A percentile compares a stretch with the other conserved stretches of the same genome.
Conservation (phyloP, 176 grass and related monocot genomes). For the Calamus simplicifolius region DNA sequence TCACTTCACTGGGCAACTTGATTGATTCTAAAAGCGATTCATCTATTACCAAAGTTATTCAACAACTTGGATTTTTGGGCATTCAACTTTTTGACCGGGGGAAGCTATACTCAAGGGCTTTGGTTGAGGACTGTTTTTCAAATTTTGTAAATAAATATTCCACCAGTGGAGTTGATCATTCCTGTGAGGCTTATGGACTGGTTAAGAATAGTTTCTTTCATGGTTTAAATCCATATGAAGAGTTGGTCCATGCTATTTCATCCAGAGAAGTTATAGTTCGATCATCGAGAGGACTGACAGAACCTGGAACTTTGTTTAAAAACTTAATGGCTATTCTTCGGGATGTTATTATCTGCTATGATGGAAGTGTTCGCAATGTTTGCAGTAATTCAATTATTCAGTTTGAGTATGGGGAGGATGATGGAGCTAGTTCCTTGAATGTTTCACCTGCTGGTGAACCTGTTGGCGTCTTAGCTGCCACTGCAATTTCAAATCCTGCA, state of each 20-base stretch:
- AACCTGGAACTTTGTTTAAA: conserved; percentile 88
- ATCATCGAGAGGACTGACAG: conserved; percentile 83
- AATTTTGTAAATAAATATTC: conserved; percentile 62
- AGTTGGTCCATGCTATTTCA: conserved; percentile 74
- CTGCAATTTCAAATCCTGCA: conserved; percentile 81
- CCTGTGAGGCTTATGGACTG: conserved; percentile 70
- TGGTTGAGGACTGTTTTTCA: conserved; percentile 79
- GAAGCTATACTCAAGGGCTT: conserved; percentile 58
- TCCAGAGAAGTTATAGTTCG: conserved; percentile 82
- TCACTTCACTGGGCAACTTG: conserved; percentile 40
- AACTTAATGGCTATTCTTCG: conserved; percentile 87
- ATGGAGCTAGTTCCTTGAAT: conserved; percentile 21
- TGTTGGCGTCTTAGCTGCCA: conserved; percentile 92
- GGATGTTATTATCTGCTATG: conserved; percentile 87
- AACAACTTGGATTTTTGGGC: conserved; percentile 86
- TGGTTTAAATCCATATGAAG: conserved; percentile 86
- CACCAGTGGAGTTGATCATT: conserved; percentile 28
- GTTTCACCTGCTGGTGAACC: conserved; percentile 72
- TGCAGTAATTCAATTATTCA: conserved; percentile 84
- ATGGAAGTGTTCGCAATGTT: conserved; percentile 78
- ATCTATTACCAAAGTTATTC: conserved; percentile 55
- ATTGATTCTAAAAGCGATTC: conserved; percentile 70
- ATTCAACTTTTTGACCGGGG: conserved; percentile 70
- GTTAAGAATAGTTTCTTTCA: conserved; percentile 68
- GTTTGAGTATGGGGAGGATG: conserved; percentile 51